Conservation (phyloP, 352 stramenopile species). For the Phytopythium aichiense region DNA sequence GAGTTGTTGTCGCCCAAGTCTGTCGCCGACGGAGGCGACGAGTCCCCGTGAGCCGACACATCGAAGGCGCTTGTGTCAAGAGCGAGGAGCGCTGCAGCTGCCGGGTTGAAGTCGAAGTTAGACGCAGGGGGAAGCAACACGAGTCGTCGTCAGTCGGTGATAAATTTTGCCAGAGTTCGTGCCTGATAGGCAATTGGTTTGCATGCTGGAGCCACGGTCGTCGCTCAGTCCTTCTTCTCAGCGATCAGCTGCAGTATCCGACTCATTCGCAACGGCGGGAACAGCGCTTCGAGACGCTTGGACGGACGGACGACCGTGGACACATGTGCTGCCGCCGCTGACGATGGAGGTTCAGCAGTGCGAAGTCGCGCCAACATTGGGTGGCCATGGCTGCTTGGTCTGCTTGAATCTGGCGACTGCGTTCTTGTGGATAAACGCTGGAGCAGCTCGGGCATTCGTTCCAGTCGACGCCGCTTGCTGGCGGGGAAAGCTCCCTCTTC, state of each 20-base stretch:
- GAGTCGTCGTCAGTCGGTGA: not conserved
- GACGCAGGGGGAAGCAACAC: not conserved
- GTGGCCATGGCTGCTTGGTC: not conserved
- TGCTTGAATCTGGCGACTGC: not conserved
- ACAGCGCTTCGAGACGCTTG: constrained; percentile 40
- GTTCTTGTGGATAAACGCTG: not conserved
- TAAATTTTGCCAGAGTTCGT: not conserved
- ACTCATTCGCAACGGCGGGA: constrained; percentile 38
- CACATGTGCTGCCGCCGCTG: not conserved
- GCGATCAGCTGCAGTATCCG: constrained; percentile 29
- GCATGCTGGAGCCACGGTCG: not conserved
- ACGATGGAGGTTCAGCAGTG: not conserved
- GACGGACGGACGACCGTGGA: constrained; percentile 16
- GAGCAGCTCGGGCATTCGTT: not conserved
- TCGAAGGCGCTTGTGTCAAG: not conserved
- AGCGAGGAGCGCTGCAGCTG: not conserved
- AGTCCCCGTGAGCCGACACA: not conserved
- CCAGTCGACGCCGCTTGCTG: not conserved
- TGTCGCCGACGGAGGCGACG: not conserved
- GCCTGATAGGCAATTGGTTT: not conserved
- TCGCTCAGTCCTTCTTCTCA: constrained; percentile 15
- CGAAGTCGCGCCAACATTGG: not conserved
- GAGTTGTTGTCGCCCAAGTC: constrained; percentile 9
- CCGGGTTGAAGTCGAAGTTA: not conserved
- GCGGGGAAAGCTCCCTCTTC: not conserved